These are phyloP conservation scores for Gryganskiella cystojenkinii DNA, from an alignment of 192 early-diverging fungal genomes.

Conservation along the genomic window DNA sequence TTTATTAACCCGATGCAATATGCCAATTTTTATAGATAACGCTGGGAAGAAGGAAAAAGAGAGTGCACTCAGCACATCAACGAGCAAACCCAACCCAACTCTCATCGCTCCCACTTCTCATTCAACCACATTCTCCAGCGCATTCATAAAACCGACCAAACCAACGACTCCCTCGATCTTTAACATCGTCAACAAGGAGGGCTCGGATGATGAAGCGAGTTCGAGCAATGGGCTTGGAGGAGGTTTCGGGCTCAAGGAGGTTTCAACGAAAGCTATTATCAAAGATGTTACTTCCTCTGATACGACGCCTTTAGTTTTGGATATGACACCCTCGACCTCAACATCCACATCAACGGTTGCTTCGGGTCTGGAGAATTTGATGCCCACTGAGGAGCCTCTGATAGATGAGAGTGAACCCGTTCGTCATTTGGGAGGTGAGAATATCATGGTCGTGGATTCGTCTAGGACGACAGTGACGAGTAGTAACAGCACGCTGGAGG, in stretches of 20 bases:
- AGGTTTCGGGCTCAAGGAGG: slow-evolving; percentile 25
- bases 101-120: slow-evolving; percentile 7
- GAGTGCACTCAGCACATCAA: background rate
- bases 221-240: background rate
- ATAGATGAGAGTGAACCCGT: slow-evolving; percentile 37
- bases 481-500: slow-evolving; percentile 3
- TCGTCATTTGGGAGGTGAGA: slow-evolving; percentile 13
- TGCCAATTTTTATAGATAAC: too few species aligned
- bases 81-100: background rate
- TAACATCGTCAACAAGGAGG: slow-evolving; percentile 37
- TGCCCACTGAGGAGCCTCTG: slow-evolving; percentile 11
- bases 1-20: too few species aligned
- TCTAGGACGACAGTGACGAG: slow-evolving; percentile 8
- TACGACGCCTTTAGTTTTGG: background rate
- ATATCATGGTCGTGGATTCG: slow-evolving; percentile 23
- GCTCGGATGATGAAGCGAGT: slow-evolving; percentile 11
- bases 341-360: background rate
- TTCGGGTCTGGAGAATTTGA: background rate
- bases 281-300: slow-evolving; percentile 1
- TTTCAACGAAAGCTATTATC: slow-evolving; percentile 19
- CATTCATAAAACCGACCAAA: background rate
- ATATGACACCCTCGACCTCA: background rate
- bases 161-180: slow-evolving; percentile 53
- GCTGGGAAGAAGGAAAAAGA: background rate
- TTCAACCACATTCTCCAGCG: slow-evolving; percentile 11